These are phyloP conservation scores for Yarrowia divulgata DNA, from an alignment of 805 yeast genomes.

Conservation along the genomic window DNA sequence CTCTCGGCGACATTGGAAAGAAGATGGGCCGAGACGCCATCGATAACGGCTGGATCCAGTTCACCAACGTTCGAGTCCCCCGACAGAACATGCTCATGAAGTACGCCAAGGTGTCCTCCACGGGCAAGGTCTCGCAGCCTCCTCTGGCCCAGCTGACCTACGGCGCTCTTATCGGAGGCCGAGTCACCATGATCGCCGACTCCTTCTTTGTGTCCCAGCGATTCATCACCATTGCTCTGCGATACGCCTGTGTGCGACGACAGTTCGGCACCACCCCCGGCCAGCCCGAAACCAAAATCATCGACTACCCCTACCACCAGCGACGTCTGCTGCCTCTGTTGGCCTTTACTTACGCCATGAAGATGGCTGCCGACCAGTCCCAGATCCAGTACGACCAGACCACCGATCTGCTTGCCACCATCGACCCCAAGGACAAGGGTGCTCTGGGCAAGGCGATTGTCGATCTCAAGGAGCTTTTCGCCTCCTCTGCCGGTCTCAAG, in stretches of 20 bases:
- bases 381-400: conserved; percentile 60
- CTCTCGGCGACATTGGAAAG: conserved; percentile 89
- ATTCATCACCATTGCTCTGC: conserved; percentile 79
- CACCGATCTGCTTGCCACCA: conserved; percentile 54
- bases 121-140: conserved; percentile 76
- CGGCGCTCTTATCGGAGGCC: conserved; percentile 85
- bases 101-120: conserved; percentile 71
- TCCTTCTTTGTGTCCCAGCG: conserved; percentile 82
- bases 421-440: conserved; percentile 54
- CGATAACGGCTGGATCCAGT: conserved; percentile 97
- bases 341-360: conserved; percentile 78
- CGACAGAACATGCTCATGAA: conserved; percentile 81
- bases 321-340: conserved; percentile 84
- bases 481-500: conserved; percentile 85
- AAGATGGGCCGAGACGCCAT: conserved; percentile 97
- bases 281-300: conserved; percentile 70
- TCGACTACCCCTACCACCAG: conserved; percentile 90
- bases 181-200: conserved; percentile 89
- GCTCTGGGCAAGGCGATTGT: conserved; percentile 59
- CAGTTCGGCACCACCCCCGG: conserved; percentile 68
- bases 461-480: conserved; percentile 77
- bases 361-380: conserved; percentile 72
- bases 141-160: conserved; percentile 89
- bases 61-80: conserved; percentile 82
- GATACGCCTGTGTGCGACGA: conserved; percentile 89